Conservation (phyloP, 2,329 filamentous ascomycete genomes). For the Trichoderma simmonsii region DNA sequence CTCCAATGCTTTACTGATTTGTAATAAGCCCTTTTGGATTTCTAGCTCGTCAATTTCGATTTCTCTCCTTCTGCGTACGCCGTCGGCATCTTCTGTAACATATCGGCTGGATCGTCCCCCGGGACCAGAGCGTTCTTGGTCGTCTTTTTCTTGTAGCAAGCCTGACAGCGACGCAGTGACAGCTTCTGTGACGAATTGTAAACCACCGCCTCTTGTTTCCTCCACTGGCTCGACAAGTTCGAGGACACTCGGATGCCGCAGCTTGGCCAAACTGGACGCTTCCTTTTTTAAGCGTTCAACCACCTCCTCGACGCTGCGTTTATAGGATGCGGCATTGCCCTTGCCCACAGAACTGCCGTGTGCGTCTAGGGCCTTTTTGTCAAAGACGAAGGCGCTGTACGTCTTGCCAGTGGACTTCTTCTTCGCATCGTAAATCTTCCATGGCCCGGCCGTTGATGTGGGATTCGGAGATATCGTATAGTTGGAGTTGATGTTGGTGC, state of each 20-base stretch:
- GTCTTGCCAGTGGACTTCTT: constrained; percentile 90
- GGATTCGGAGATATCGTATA: constrained; percentile 77
- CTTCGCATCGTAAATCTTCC: constrained; percentile 97
- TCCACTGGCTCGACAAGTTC: constrained; percentile 94
- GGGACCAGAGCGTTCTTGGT: constrained; percentile 68
- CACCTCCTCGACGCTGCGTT: constrained; percentile 82
- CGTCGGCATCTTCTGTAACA: constrained; percentile 75
- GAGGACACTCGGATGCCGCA: constrained; percentile 87
- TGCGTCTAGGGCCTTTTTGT: constrained; percentile 78
- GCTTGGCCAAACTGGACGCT: constrained; percentile 78
- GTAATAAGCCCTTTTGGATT: constrained; percentile 92
- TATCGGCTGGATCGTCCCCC: constrained; percentile 73
- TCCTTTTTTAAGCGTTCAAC: constrained; percentile 89
- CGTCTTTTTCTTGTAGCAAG: constrained; percentile 82
- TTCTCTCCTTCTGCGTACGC: constrained; percentile 69
- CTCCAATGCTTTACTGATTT: constrained; percentile 90
- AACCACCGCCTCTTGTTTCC: constrained; percentile 82
- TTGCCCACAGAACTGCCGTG: constrained; percentile 39
- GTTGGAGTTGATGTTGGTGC: constrained; percentile 84
- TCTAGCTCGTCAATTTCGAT: constrained; percentile 95
- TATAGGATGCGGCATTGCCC: constrained; percentile 61
- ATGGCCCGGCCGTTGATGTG: constrained; percentile 81
- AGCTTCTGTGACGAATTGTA: constrained; percentile 93
- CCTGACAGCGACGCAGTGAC: constrained; percentile 86
- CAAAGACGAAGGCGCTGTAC: constrained; percentile 92